Base-by-base conservation (phyloP, 208 protist species). In the Leishmania lainsoni region DNA sequence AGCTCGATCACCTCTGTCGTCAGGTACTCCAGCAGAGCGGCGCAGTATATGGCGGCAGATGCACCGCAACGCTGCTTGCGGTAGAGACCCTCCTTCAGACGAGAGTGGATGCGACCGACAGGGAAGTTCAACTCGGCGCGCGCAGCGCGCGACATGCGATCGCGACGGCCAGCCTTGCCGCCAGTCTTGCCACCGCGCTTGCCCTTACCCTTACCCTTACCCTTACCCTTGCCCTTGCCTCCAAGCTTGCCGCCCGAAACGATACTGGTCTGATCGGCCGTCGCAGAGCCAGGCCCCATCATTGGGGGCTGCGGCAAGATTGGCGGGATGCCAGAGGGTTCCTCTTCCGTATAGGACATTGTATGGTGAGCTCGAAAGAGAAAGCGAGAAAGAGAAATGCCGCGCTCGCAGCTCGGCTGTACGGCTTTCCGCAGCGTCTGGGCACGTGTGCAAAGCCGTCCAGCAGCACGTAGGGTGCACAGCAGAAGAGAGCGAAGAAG, bases 1-100 rank as follows among this genome's bases (percentile, higher is more conserved):
- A 99, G 94, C 93, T 99, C 99, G 76, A 99, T 97, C 75, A 99
- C 97, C 92, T 99, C 99, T 32, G 98, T 99, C 52, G 98, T 99
- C 14, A 99, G 89, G 89, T 99, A 99, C 91, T 99, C 99, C 49
- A 99, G 92, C 86, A 99, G 96, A 17, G 99, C 99, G 49, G 99
- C 98, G 78, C 91, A 94, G 96, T 99, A 99, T 74, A 99, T 99
- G 16, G 99, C 98, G 0, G 99, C 98, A 9, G 97, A 99, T 48
- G 98, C 98, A 54, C 98, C 98, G 68, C 99, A 99, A 74, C 99
- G 97, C 81, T 98, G 96, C 75, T 98, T 95, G 84, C 93, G 92
- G 79, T 96, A 94, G 59, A 99, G 94, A 26, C 98, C 91, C 68
- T 98, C 88, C 94, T 99, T 99, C 74, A 99, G 90, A 71, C 98